Evolutionary conservation across 2,329 filamentous ascomycete species (phyloP).

Genomic region (Ilyonectria mors-panacis): DNA sequence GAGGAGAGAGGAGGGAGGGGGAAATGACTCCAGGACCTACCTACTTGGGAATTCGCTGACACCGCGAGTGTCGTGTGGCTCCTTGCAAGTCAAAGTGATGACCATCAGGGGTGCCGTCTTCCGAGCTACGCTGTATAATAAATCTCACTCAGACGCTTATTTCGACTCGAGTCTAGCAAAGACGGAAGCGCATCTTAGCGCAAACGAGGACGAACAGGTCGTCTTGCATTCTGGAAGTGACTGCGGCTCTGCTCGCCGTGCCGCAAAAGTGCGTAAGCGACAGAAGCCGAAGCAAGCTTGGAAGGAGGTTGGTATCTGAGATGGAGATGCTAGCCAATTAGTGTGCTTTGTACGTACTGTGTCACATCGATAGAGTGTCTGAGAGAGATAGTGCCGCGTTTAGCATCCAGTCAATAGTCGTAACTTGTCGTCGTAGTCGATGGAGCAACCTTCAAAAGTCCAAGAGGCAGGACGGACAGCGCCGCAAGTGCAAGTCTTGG

Average conservation of each 20-base stretch:
- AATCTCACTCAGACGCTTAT: not conserved
- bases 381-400: not conserved
- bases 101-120: not conserved
- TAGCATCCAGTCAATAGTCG: not conserved
- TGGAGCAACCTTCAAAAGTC: not conserved
- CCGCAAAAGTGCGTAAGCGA: slow-evolving; percentile 4
- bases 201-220: not conserved
- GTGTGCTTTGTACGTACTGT: not conserved
- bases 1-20: not conserved
- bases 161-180: not conserved
- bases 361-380: not conserved
- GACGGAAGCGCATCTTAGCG: not conserved
- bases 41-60: slow-evolving; percentile 3
- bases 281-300: not conserved
- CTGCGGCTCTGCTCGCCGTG: slow-evolving; percentile 15
- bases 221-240: not conserved
- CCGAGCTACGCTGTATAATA: not conserved
- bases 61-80: not conserved
- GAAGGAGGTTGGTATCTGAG: not conserved
- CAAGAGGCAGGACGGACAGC: not conserved
- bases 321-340: not conserved
- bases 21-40: not conserved
- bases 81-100: not conserved
- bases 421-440: not conserved
- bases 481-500: not conserved